Base-by-base conservation (phyloP, 345 rosid species). In the Atalantia buxifolia region DNA sequence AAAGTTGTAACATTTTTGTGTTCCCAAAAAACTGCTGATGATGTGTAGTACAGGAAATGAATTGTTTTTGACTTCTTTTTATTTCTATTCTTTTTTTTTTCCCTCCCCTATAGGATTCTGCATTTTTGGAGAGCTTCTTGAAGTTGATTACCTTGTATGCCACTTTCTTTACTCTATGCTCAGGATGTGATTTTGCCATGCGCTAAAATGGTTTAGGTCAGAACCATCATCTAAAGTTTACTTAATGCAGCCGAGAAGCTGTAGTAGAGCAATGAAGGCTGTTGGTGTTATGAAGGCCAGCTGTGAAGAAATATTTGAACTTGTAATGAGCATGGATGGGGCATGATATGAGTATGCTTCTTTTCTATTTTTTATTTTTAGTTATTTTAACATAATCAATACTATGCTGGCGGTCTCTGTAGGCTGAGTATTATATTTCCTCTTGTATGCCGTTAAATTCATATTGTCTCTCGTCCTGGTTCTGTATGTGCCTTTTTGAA, bases 181-280 rank as follows among this genome's bases (percentile, higher is more conserved):
- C 25, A 72, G 38, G 79, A 74, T 69, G 36, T 64, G 9, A 66
- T 71, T 71, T 82, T 76, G 22, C 74, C 56, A 63, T 67, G 78
- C 70, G 36, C 66, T 38, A 75, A 31, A 40, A 66, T 75, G 74
- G 77, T 82, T 28, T 79, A 80, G 68, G 38, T 68, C 66, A 64
- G 77, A 75, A 75, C 53, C 74, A 79, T 71, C 35, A 81, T 78
- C 60, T 71, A 65, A 71, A 75, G 27, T 78, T 79, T 74, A 85
- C 75, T 74, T 77, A 71, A 33, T 90, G 84, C 88, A 97, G 99
- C 98, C 98, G 76, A 94, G 98, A 86, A 97, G 99, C 91, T 94
- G 98, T 88, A 94, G 97, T 87, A 90, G 93, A 84, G 99, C 99
- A 80, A 97, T 93, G 98, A 97, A 92, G 83, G 99, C 98, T 86